Base-by-base conservation (phyloP, 805 yeast genomes). In the Candida berthetii region DNA sequence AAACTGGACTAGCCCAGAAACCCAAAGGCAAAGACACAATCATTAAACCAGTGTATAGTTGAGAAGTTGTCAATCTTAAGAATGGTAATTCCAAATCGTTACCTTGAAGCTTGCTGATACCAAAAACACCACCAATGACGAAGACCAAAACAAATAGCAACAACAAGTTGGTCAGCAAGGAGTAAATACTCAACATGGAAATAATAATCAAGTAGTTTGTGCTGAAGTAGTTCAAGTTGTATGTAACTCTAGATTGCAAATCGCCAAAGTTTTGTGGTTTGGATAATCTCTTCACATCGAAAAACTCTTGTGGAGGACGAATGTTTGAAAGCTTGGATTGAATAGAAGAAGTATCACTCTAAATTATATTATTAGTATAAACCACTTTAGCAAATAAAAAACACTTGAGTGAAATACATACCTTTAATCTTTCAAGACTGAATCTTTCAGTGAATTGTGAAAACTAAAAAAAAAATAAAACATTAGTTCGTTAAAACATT, bases 191-290 rank as follows among this genome's bases (percentile, higher is more conserved):
- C 48, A 93, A 76, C 42, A 82, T 61, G 11, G 79, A 75, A 41
- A 90, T 78, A 40, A 93, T 76, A 36, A 84, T 66, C 42, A 81
- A 74, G 65, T 93, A 93, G 68, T 93, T 93, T 41, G 95, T 82
- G 44, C 87, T 81, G 66, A 80, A 93, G 67, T 91, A 85, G 36
- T 86, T 80, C 62, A 93, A 68, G 65, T 93, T 93, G 72, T 78
- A 93, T 36, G 83, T 67, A 34, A 91, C 87, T 62, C 99, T 80
- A 52, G 85, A 78, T 67, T 93, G 99, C 39, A 85, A 70, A 51
- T 93, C 99, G 38, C 84, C 80, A 61, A 89, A 84, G 63, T 88
- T 89, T 41, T 77, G 80, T 17, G 99, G 99, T 61, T 88, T 89
- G 31, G 96, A 85, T 47, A 93, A 63, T 60, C 96, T 82, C 64